phyloP scores from a whole-genome alignment of 371 early-diverging fungal genomes.

The Mucor plumbeus region DNA sequence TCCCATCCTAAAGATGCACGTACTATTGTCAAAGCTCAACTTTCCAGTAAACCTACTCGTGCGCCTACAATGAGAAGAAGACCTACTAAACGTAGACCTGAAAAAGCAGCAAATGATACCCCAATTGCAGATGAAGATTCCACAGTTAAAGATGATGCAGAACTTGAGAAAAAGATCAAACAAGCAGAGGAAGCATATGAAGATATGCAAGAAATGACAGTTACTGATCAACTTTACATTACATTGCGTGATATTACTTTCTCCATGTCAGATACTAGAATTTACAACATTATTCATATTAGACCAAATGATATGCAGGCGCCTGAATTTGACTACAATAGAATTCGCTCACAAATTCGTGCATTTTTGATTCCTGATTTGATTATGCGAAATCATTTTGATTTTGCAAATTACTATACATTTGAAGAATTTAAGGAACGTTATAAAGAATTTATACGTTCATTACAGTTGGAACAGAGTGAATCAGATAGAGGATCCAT shows the following conservation, averaged over 20 bases:
- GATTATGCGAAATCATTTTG: constrained; percentile 49
- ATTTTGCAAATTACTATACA: constrained; percentile 61
- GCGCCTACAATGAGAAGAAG: constrained; percentile 70
- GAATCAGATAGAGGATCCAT: constrained; percentile 27
- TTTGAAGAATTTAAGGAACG: constrained; percentile 64
- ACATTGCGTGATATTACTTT: constrained; percentile 69
- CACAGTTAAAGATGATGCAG: constrained; percentile 24
- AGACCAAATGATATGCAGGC: constrained; percentile 70
- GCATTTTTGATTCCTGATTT: constrained; percentile 65
- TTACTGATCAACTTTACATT: constrained; percentile 62
- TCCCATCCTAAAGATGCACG: constrained; percentile 80
- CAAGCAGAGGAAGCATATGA: constrained; percentile 51
- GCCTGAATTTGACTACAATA: constrained; percentile 51
- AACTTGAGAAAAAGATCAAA: constrained; percentile 34
- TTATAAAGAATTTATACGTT: constrained; percentile 37
- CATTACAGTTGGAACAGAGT: constrained; percentile 30
- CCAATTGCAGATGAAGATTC: constrained; percentile 16
- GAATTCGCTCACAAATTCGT: constrained; percentile 65
- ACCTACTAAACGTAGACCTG: constrained; percentile 40
- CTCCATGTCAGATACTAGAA: constrained; percentile 73
- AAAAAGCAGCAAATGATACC: constrained; percentile 8
- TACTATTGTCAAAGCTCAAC: constrained; percentile 49
- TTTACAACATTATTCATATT: constrained; percentile 85
- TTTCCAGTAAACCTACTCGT: constrained; percentile 72
- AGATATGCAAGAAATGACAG: constrained; percentile 59